Conservation (phyloP, 2,329 filamentous ascomycete species). For the Nemania sp. region DNA sequence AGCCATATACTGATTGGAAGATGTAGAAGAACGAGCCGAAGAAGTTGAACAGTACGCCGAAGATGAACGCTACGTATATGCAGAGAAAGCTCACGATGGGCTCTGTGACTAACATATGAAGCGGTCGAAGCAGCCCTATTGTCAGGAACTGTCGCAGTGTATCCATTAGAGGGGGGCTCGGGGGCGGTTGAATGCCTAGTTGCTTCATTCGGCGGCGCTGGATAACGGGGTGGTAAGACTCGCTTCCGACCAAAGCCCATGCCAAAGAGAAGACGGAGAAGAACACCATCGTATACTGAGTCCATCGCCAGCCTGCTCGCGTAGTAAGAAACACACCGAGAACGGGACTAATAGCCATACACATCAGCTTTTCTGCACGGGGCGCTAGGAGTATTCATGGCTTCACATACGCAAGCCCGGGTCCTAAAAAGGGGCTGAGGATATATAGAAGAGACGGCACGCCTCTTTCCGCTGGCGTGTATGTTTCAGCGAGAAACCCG, state of each 20-base stretch:
- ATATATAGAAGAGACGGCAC: constrained; percentile 50
- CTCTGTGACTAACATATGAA: constrained; percentile 63
- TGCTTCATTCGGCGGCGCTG: constrained; percentile 44
- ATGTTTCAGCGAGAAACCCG: constrained; percentile 55
- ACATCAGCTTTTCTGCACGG: constrained; percentile 20
- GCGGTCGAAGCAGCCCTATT: constrained; percentile 51
- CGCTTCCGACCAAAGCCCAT: constrained; percentile 48
- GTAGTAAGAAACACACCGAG: constrained; percentile 52
- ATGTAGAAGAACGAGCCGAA: constrained; percentile 56
- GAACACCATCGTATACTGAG: constrained; percentile 54
- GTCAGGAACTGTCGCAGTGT: constrained; percentile 44
- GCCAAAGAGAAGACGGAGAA: constrained; percentile 45
- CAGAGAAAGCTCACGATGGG: constrained; percentile 63
- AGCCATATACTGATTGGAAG: constrained; percentile 50
- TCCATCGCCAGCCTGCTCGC: constrained; percentile 57
- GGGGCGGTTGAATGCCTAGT: constrained; percentile 38
- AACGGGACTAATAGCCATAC: constrained; percentile 45
- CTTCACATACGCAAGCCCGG: constrained; percentile 51
- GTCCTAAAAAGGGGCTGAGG: constrained; percentile 56
- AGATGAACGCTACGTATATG: constrained; percentile 54
- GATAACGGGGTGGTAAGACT: constrained; percentile 61
- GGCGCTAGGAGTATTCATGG: background rate
- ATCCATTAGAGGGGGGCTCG: constrained; percentile 29
- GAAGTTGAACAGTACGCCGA: constrained; percentile 57
- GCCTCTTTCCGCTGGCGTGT: constrained; percentile 45